These are phyloP conservation scores for Phialocephala subalpina DNA, from an alignment of 2,329 filamentous ascomycete species.

Conservation along the genomic window DNA sequence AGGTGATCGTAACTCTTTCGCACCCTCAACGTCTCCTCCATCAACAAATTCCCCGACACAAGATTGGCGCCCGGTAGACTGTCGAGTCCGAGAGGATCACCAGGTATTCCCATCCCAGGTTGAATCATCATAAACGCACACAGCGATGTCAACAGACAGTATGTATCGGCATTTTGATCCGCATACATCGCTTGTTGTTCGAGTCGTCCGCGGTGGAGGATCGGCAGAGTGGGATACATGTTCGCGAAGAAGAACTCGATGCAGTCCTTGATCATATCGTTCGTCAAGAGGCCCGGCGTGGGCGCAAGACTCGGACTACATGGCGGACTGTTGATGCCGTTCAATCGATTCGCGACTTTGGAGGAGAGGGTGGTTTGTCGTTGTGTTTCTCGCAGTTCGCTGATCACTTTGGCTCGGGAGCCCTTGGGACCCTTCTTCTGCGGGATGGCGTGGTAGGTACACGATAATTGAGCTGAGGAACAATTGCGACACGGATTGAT, in stretches of 20 bases:
- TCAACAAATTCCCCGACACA: constrained; percentile 69
- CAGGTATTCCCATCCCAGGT: constrained; percentile 69
- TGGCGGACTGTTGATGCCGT: constrained; percentile 59
- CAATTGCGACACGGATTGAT: constrained; percentile 77
- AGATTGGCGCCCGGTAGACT: constrained; percentile 64
- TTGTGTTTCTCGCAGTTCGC: constrained; percentile 74
- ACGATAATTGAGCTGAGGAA: constrained; percentile 69
- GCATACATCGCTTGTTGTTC: constrained; percentile 67
- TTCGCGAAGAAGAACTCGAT: constrained; percentile 74
- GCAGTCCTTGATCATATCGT: constrained; percentile 70
- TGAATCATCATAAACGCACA: constrained; percentile 75
- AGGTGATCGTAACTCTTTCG: constrained; percentile 69
- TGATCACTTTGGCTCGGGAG: constrained; percentile 78
- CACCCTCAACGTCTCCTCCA: constrained; percentile 73
- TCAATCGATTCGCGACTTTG: constrained; percentile 67
- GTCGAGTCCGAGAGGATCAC: constrained; percentile 64
- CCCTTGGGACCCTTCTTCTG: constrained; percentile 82
- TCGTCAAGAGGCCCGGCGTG: constrained; percentile 66
- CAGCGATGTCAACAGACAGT: constrained; percentile 70
- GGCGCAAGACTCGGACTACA: constrained; percentile 58
- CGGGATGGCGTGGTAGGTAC: constrained; percentile 78
- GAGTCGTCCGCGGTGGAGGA: constrained; percentile 64
- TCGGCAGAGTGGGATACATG: constrained; percentile 70
- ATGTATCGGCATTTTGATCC: constrained; percentile 68
- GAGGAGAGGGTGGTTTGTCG: constrained; percentile 69